Evolutionary conservation across 169 alveolate species (phyloP).

Genomic region (Fabrea salina): DNA sequence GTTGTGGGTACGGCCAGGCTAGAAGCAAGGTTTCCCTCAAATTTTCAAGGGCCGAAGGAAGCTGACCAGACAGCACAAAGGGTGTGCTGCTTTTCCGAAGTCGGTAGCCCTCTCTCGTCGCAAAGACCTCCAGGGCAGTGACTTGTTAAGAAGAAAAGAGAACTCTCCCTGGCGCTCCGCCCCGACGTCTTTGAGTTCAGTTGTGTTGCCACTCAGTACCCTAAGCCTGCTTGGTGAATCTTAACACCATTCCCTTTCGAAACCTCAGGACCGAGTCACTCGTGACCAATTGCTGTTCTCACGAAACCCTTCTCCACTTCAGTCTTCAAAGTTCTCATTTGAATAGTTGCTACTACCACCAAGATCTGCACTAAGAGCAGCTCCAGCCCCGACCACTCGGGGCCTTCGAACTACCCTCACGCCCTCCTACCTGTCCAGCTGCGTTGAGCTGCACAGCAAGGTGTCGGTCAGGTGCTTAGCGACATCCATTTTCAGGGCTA

Average conservation of each 20-base stretch:
- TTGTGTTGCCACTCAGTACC: constrained; percentile 78
- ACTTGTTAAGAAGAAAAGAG: constrained; percentile 88
- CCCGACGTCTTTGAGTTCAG: constrained; percentile 86
- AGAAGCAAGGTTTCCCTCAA: constrained; percentile 76
- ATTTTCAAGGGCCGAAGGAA: constrained; percentile 81
- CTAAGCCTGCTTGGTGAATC: constrained; percentile 82
- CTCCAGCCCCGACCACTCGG: constrained; percentile 88
- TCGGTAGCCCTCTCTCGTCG: constrained; percentile 84
- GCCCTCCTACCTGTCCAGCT: constrained; percentile 89
- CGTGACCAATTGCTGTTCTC: constrained; percentile 89
- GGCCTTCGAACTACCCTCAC: constrained; percentile 87
- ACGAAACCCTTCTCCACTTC: constrained; percentile 93
- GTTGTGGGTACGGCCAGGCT: constrained; percentile 91
- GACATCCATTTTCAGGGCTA: constrained; percentile 91
- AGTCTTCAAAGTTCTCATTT: constrained; percentile 91
- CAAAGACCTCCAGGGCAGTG: constrained; percentile 85
- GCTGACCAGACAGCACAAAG: constrained; percentile 80
- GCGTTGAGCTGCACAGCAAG: constrained; percentile 62
- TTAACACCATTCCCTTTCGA: constrained; percentile 88
- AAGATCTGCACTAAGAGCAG: constrained; percentile 93
- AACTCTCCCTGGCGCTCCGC: constrained; percentile 87
- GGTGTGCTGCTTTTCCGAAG: constrained; percentile 83
- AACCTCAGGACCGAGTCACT: constrained; percentile 91
- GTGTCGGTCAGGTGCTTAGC: constrained; percentile 91
- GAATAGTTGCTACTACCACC: constrained; percentile 93